Evolutionary conservation across 768 basidiomycete genomes (phyloP).

Genomic region (Boletus tylopilopsis): DNA sequence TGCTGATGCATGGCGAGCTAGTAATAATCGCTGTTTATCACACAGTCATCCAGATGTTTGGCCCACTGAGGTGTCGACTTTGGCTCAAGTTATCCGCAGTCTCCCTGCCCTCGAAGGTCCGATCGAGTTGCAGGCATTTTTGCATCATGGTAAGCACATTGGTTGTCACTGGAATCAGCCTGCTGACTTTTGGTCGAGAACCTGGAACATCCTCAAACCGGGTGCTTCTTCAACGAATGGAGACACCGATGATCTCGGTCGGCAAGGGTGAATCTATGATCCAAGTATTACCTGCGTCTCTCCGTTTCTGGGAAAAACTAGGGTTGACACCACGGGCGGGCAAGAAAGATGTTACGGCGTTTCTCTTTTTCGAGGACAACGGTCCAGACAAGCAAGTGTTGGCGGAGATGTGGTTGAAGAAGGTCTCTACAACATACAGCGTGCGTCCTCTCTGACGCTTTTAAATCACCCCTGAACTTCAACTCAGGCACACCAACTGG

Average conservation of each 20-base stretch:
- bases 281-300: conserved; percentile 63
- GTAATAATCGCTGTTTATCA: conserved; percentile 21
- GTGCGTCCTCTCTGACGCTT: conserved; percentile 38
- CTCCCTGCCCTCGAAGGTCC: conserved; percentile 39
- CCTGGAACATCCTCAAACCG: conserved; percentile 1
- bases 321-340: conserved; percentile 70
- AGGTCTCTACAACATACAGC: conserved; percentile 50
- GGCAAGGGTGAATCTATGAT: conserved; percentile 67
- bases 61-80: conserved; percentile 51
- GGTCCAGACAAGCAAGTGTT: conserved; percentile 43
- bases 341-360: conserved; percentile 64
- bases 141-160: conserved; percentile 33
- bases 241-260: conserved; percentile 58
- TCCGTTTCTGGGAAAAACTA: conserved; percentile 85
- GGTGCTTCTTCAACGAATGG: conserved; percentile 32
- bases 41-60: conserved; percentile 41
- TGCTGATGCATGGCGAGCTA: conserved; percentile 61
- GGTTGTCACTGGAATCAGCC: background rate
- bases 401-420: conserved; percentile 59
- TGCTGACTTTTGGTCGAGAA: conserved; percentile 2
- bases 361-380: conserved; percentile 65
- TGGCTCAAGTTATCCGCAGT: conserved; percentile 36
- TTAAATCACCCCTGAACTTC: conserved; percentile 9
- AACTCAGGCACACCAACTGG: conserved; percentile 57
- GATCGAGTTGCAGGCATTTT: conserved; percentile 43